Evolutionary conservation across 371 early-diverging fungal genomes (phyloP), one percentile per base, ranked within the genome.

Genomic region (Mortierella sp.): DNA sequence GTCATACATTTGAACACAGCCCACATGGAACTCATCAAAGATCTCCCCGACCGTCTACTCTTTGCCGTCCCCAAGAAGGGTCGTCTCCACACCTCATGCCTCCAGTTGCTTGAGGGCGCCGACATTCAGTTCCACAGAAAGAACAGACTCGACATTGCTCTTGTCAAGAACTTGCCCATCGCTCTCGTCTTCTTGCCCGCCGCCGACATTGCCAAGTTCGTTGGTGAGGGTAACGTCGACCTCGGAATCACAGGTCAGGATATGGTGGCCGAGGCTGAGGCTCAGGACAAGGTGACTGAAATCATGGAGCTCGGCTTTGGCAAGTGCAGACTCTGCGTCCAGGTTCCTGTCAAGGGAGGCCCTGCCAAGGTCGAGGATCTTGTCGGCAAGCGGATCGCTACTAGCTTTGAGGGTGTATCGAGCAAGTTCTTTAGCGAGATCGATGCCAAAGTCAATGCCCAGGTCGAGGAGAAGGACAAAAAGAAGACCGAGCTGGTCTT

Each of bases 1-100:
- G 9, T 37, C 37, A 5, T 9, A 37, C 37, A n/a, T n/a, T 4
- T 14, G 18, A 16, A 29, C 18, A 16, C n/a, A 23, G 56, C 18
- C n/a, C n/a, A n/a, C 37, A 91, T 91, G 91, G 91, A 90, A 75
- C 83, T 89, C 61, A 87, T 88, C 58, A 85, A 84, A 55, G 90
- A 92, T 69, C 87, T 91, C 23, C 84, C 86, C 30, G 90, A 92
- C 73, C 90, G 96, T 47, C 87, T 98, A 52, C 83, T 97, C 45
- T 95, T 98, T 72, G 97, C 96, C n/a, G 90, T 98, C 51, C 98
- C 98, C 58, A 98, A 98, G 82, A 98, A 98, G 87, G 99, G 98
- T 23, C 92, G 99, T 28, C 93, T 98, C 37, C 92, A 96, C 83
- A 93, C 97, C 74, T 89, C 94, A 47, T 94, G 94, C 66, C 81